Evolutionary conservation across 805 yeast genomes (phyloP), one percentile per base, ranked within the genome.

Genomic region (Komagataella pastoris): DNA sequence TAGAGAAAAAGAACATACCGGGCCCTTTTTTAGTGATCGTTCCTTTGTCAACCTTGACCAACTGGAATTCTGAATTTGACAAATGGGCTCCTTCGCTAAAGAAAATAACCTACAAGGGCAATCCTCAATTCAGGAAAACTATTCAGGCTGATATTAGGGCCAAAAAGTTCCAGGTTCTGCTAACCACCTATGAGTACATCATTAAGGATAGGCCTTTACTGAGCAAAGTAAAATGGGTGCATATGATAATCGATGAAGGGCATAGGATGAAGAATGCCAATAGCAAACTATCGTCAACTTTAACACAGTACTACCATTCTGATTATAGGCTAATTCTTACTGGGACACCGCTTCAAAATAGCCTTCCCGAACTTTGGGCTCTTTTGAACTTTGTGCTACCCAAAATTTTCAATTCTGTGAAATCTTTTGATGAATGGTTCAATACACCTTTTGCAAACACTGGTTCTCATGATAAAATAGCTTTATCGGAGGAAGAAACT

Each of bases 241-340:
- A 87, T 64, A 86, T 86, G 91, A 85, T 86, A 57, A 86, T 86
- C 57, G 95, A 86, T 72, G 95, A 86, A 73, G 95, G 95, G 65
- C 95, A 86, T 66, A 74, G 95, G 68, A 83, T 86, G 89, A 86
- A 86, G 63, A 86, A 86, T 61, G 73, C 89, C 1, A 77, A 78
- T 53, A 84, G 91, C 2, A 86, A 85, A 61, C 69, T 86, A 52
- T 83, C 91, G 0, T 71, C 71, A 51, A 85, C 93, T 0, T 77
- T 86, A 57, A 79, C 83, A 43, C 79, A 76, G 52, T 84, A 79
- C 59, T 86, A 87, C 59, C 82, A 77, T 56, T 83, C 93, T 1
- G 82, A 83, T 62, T 80, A 86, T 62, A 74, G 95, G 68, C 74
- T 86, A 60, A 86, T 86, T 66, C 76, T 86, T 61, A 86, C 95